A percentile compares a stretch with the other conserved stretches of the same genome.
phyloP scores from a whole-genome alignment of 768 basidiomycete genomes.

The Dacryopinax spathularia region DNA sequence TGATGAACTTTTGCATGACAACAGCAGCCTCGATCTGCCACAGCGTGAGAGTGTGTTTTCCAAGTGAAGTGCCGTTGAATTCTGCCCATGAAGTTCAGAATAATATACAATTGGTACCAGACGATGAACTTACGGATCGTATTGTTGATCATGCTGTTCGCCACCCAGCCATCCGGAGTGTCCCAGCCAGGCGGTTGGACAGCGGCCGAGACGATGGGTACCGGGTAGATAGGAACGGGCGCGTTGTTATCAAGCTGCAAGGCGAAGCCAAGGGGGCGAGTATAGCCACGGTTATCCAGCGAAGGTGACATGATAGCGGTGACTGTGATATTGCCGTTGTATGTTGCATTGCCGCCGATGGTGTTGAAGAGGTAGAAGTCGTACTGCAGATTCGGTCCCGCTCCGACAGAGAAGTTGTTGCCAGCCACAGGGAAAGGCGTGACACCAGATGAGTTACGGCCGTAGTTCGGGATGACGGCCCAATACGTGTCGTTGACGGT shows the following conservation, averaged over 20 bases:
- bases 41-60: conserved; percentile 14
- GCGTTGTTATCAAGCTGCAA: conserved; percentile 35
- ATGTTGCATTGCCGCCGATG: conserved; percentile 11
- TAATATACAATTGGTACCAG: conserved; percentile 41
- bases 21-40: conserved; percentile 47
- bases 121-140: conserved; percentile 29
- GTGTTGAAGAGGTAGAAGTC: conserved; percentile 51
- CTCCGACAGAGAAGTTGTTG: conserved; percentile 43
- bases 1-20: conserved; percentile 47
- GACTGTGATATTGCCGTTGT: conserved; percentile 34
- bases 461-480: conserved; percentile 46
- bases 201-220: conserved; percentile 24
- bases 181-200: neutral
- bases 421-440: conserved; percentile 38
- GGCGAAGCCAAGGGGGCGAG: conserved; percentile 36
- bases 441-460: conserved; percentile 45
- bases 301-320: conserved; percentile 39
- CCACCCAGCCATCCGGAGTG: conserved; percentile 35
- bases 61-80: neutral
- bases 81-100: conserved; percentile 27
- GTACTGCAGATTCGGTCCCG: conserved; percentile 54
- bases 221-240: conserved; percentile 15
- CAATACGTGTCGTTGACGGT: conserved; percentile 41
- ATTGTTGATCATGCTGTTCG: conserved; percentile 36
- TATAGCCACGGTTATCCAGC: conserved; percentile 25